These are phyloP conservation scores for Dacryopinax primogenitus DNA, from an alignment of 768 basidiomycete genomes.

Conservation along the genomic window DNA sequence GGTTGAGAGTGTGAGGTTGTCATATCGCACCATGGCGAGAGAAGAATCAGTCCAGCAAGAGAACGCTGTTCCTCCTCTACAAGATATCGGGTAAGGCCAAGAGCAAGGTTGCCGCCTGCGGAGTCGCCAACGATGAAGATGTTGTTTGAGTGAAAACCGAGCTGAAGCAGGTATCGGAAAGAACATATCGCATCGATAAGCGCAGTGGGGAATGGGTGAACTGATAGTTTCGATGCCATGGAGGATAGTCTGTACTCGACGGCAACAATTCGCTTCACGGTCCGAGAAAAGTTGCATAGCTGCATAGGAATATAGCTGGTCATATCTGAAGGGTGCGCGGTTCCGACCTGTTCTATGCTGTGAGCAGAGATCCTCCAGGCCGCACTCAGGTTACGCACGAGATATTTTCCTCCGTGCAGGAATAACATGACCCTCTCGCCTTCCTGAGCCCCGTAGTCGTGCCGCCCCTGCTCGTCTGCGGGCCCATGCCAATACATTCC, in stretches of 20 bases:
- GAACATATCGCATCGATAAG: slow-evolving; percentile 37
- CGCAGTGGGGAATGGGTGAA: slow-evolving; percentile 15
- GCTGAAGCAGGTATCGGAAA: slow-evolving; percentile 45
- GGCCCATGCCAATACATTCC: not conserved
- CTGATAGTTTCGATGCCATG: not conserved
- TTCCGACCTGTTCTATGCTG: not conserved
- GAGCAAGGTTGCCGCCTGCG: slow-evolving; percentile 9
- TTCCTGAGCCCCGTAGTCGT: not conserved
- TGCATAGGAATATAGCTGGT: not conserved
- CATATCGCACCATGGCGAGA: slow-evolving; percentile 4
- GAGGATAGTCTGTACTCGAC: slow-evolving; percentile 16
- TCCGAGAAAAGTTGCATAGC: not conserved
- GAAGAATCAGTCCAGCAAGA: slow-evolving; percentile 4
- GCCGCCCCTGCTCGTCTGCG: not conserved
- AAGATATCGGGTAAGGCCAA: slow-evolving; percentile 9
- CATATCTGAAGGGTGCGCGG: not conserved
- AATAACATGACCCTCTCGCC: slow-evolving; percentile 18
- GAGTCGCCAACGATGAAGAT: slow-evolving; percentile 12
- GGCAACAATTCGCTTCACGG: not conserved
- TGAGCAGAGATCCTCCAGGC: not conserved
- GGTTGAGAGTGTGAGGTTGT: not conserved
- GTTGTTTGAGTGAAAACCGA: slow-evolving; percentile 4
- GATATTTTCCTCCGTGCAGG: slow-evolving; percentile 15
- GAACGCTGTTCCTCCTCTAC: not conserved
- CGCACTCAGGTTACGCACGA: not conserved